phyloP scores from a whole-genome alignment of 2,329 filamentous ascomycete genomes.

The Arthrinium puccinioides region DNA sequence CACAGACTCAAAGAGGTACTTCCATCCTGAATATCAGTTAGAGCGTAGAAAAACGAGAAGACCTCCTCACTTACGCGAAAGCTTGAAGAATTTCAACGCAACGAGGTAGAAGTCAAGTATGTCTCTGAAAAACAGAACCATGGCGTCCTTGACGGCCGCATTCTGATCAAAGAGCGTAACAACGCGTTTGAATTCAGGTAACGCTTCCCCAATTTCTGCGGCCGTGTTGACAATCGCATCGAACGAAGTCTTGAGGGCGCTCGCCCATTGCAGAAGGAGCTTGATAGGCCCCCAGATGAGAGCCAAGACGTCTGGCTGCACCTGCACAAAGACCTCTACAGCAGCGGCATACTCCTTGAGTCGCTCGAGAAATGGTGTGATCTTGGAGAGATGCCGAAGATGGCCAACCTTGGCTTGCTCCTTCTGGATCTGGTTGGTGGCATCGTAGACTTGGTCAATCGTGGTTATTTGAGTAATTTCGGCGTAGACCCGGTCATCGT shows the following conservation, averaged over 20 bases:
- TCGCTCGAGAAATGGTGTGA: constrained; percentile 21
- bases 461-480: constrained; percentile 7
- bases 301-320: constrained; percentile 23
- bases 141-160: constrained; percentile 14
- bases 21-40: constrained; percentile 13
- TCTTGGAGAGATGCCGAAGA: constrained; percentile 21
- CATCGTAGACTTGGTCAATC: constrained; percentile 24
- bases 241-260: constrained; percentile 11
- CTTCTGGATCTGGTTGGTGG: constrained; percentile 23
- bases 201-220: constrained; percentile 13
- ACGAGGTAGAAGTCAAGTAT: constrained; percentile 27
- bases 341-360: constrained; percentile 17
- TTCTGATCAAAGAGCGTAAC: constrained; percentile 15
- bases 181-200: constrained; percentile 18
- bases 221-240: constrained; percentile 16
- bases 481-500: background rate
- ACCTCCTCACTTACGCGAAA: constrained; percentile 13
- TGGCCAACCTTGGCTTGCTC: constrained; percentile 18
- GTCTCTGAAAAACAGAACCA: constrained; percentile 26
- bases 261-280: constrained; percentile 16
- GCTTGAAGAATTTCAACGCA: constrained; percentile 21
- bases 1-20: constrained; percentile 18
- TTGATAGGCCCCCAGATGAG: constrained; percentile 30
- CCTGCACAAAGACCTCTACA: constrained; percentile 23
- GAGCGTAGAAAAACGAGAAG: background rate